phyloP scores from a whole-genome alignment of 768 basidiomycete species.

The Kwoniella botswanensis region DNA sequence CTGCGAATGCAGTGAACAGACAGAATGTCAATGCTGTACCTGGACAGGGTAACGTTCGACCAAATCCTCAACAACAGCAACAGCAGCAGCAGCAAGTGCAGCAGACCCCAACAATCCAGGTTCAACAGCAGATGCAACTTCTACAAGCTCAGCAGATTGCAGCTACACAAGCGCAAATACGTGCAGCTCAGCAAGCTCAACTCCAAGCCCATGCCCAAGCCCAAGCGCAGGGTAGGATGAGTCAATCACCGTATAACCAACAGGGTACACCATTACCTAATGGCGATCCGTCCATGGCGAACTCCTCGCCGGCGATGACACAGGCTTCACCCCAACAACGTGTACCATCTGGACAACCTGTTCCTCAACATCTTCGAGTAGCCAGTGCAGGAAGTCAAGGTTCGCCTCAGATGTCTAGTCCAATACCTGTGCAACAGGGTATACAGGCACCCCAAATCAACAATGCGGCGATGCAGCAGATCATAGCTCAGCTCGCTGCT shows the following conservation, averaged over 20 bases:
- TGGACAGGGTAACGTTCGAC: slow-evolving; percentile 18
- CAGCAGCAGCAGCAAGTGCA: slow-evolving; percentile 11
- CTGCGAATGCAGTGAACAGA: slow-evolving; percentile 39
- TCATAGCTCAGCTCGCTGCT: slow-evolving; percentile 32
- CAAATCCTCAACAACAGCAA: slow-evolving; percentile 11
- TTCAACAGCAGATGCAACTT: slow-evolving; percentile 47
- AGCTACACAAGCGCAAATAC: slow-evolving; percentile 44
- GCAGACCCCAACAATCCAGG: slow-evolving; percentile 23
- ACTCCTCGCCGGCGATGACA: slow-evolving; percentile 22
- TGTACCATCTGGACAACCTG: slow-evolving; percentile 22
- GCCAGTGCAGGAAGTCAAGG: slow-evolving; percentile 33
- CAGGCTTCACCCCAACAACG: slow-evolving; percentile 24
- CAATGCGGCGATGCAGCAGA: slow-evolving; percentile 33
- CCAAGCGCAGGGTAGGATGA: slow-evolving; percentile 18
- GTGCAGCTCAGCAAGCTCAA: slow-evolving; percentile 34
- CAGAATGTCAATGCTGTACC: slow-evolving; percentile 24
- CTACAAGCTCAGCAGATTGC: slow-evolving; percentile 48
- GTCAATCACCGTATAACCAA: slow-evolving; percentile 43
- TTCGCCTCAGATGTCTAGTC: slow-evolving; percentile 29
- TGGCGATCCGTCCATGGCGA: slow-evolving; percentile 11
- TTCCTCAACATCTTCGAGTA: slow-evolving; percentile 37
- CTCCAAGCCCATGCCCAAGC: slow-evolving; percentile 29
- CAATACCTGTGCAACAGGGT: neutral
- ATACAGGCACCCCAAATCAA: slow-evolving; percentile 22
- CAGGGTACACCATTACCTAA: slow-evolving; percentile 30